Conservation (phyloP, 805 yeast genomes). For the Sporopachydermia quercuum region DNA sequence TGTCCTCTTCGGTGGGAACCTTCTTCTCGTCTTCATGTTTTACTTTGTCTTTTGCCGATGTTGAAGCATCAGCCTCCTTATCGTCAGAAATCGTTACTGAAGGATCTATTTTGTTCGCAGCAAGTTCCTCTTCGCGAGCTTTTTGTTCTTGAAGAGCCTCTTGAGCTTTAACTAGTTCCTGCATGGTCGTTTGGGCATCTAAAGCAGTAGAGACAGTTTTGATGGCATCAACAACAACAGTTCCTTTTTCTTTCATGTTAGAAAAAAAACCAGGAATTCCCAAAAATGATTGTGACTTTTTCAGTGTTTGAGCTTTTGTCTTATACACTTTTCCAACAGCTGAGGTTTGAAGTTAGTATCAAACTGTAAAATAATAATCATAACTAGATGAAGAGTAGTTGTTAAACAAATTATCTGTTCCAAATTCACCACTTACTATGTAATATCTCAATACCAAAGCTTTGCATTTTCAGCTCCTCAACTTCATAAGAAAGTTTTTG, state of each 20-base stretch:
- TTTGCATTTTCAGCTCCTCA: slow-evolving; percentile 82
- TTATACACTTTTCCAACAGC: slow-evolving; percentile 63
- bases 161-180: slow-evolving; percentile 60
- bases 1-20: slow-evolving; percentile 35
- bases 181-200: slow-evolving; percentile 73
- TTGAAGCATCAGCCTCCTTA: slow-evolving; percentile 77
- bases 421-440: slow-evolving; percentile 27
- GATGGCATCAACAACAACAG: slow-evolving; percentile 70
- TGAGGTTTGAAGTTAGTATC: no score
- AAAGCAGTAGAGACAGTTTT: slow-evolving; percentile 69
- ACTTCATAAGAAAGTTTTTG: slow-evolving; percentile 67
- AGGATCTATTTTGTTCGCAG: slow-evolving; percentile 43
- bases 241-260: slow-evolving; percentile 71
- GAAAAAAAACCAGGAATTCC: slow-evolving; percentile 81
- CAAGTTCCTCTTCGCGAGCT: slow-evolving; percentile 16
- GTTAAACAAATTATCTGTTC: no score
- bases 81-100: slow-evolving; percentile 70
- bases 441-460: slow-evolving; percentile 82
- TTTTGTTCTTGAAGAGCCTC: slow-evolving; percentile 38
- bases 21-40: slow-evolving; percentile 13
- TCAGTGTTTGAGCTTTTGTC: slow-evolving; percentile 56
- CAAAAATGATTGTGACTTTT: slow-evolving; percentile 64
- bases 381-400: no score
- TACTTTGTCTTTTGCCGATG: slow-evolving; percentile 27
- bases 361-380: no score